Evolutionary conservation across 768 basidiomycete species (phyloP).

Genomic region (Leccinellum luteum): DNA sequence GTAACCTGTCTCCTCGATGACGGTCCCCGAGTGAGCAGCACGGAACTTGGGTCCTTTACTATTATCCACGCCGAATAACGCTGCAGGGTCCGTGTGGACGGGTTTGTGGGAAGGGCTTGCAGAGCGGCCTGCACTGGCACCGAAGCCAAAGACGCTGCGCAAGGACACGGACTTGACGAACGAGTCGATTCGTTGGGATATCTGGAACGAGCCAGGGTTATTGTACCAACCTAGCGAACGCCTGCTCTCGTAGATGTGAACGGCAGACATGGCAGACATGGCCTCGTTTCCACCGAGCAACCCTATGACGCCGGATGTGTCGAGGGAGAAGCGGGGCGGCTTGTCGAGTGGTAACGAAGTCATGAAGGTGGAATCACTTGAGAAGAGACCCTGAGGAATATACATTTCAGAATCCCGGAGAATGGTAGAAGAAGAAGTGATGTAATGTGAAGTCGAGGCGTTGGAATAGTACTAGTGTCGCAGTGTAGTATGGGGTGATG

Average conservation of each 20-base stretch:
- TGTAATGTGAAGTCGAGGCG: background rate
- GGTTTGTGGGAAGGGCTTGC: conserved; percentile 10
- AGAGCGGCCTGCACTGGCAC: background rate
- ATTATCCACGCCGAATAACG: conserved; percentile 12
- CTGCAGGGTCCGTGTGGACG: background rate
- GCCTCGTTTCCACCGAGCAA: conserved; percentile 34
- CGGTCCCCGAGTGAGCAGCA: conserved; percentile 64
- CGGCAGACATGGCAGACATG: conserved; percentile 27
- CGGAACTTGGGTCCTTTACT: conserved; percentile 61
- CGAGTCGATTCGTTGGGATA: conserved; percentile 20
- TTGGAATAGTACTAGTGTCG: background rate
- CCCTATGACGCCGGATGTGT: conserved; percentile 23
- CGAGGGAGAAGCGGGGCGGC: conserved; percentile 15
- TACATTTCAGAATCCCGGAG: background rate
- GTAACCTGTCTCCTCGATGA: conserved; percentile 42
- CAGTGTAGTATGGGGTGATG: background rate
- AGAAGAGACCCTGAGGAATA: background rate
- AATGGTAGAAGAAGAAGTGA: background rate
- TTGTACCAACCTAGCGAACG: conserved; percentile 38
- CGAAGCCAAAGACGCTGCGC: background rate
- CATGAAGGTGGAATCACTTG: background rate
- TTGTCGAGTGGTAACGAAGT: background rate
- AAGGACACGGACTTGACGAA: conserved; percentile 16
- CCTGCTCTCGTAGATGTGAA: conserved; percentile 25
- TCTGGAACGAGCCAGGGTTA: conserved; percentile 31